phyloP scores from a whole-genome alignment of 108 stramenopile genomes.

The Epipyxis sp. region DNA sequence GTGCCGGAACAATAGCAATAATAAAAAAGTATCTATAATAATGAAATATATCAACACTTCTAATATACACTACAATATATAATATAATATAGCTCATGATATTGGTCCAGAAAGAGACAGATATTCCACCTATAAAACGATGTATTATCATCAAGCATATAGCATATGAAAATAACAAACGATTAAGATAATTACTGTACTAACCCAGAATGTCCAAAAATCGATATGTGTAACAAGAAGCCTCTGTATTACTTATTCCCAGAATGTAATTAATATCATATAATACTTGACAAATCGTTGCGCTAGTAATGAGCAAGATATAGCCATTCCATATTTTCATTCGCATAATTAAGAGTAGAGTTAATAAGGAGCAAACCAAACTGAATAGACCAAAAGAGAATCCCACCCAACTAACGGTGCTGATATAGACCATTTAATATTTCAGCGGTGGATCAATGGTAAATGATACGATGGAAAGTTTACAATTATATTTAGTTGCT shows the following conservation, averaged over 20 bases:
- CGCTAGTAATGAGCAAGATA: not conserved
- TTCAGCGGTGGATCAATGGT: too few species aligned
- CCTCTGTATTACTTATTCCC: not conserved
- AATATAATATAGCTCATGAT: not conserved
- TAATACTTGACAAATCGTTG: not conserved
- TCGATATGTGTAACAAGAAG: not conserved
- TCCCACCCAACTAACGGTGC: not conserved
- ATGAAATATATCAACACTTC: not conserved
- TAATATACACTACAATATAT: not conserved
- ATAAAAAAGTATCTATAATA: not conserved
- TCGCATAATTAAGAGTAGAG: not conserved
- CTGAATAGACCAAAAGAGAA: not conserved
- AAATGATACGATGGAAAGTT: too few species aligned
- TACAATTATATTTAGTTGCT: too few species aligned
- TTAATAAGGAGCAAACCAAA: not conserved
- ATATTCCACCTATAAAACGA: not conserved
- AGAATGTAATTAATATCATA: slow-evolving; percentile 11
- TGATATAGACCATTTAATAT: too few species aligned
- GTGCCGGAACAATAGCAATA: not conserved
- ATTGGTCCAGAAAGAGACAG: slow-evolving; percentile 9
- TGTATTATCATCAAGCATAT: too few species aligned
- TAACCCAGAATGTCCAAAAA: not conserved
- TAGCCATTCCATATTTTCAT: slow-evolving; percentile 5
- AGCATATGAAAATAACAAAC: too few species aligned
- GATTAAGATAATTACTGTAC: too few species aligned